phyloP scores from a whole-genome alignment of 2,329 filamentous ascomycete genomes.

The Amylocarpus encephaloides region DNA sequence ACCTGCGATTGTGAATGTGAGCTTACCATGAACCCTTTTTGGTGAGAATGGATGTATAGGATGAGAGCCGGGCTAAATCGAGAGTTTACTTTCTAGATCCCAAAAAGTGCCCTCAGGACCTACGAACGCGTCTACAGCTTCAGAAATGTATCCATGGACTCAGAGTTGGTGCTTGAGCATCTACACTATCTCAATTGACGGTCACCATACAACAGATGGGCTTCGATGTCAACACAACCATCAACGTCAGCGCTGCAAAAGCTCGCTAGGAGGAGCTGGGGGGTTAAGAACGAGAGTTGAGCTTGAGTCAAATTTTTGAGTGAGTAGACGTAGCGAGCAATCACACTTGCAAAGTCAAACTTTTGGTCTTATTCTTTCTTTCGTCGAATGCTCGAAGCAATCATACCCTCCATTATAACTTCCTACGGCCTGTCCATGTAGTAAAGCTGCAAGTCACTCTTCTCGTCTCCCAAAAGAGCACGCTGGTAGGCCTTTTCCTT shows the following conservation, averaged over 20 bases:
- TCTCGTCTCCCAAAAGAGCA: not conserved
- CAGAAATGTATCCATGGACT: conserved; percentile 16
- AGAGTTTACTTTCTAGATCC: conserved; percentile 7
- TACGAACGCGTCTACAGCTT: conserved; percentile 16
- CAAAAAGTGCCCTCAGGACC: conserved; percentile 9
- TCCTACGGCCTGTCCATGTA: conserved; percentile 8
- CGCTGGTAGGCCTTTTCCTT: conserved; percentile 9
- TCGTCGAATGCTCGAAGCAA: not conserved
- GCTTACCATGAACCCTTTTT: no score
- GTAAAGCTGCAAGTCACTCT: conserved; percentile 14
- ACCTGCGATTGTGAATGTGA: conserved; percentile 2
- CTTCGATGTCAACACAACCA: no score
- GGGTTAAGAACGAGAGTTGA: no score
- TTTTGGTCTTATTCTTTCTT: not conserved
- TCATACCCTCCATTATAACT: not conserved
- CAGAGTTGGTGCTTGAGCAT: conserved; percentile 13
- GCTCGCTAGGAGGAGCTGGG: no score
- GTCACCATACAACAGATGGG: not conserved
- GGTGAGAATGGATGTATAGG: no score
- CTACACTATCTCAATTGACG: conserved; percentile 18
- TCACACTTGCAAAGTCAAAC: no score
- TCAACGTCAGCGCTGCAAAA: no score
- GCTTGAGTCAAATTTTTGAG: no score
- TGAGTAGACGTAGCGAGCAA: no score
- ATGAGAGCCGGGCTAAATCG: no score